Percentiles rank a stretch among this genome's conserved stretches.
These are phyloP conservation scores for Phylloboletellus chloephorus DNA, from an alignment of 1,284 basidiomycete genomes.

Conservation along the genomic window DNA sequence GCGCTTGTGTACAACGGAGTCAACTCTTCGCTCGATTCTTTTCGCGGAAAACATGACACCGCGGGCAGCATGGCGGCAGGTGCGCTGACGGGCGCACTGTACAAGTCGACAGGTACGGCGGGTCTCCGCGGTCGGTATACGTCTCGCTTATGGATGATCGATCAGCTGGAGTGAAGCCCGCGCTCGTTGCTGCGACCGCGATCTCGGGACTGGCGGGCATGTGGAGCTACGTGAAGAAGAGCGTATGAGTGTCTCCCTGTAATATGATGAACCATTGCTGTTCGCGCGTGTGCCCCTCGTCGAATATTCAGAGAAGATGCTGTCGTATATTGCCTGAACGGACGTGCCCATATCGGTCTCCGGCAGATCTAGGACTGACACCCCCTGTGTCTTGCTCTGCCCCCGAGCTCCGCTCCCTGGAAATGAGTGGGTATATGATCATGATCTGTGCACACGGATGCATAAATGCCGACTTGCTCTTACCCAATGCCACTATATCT, in stretches of 20 bases:
- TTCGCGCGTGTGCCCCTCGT: conserved; percentile 34
- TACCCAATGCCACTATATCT: conserved; percentile 30
- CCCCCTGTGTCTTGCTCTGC: conserved; percentile 42
- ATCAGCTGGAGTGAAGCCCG: conserved; percentile 86
- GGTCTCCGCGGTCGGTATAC: conserved; percentile 28
- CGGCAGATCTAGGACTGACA: conserved; percentile 43
- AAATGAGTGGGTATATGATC: conserved; percentile 38
- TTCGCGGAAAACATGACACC: conserved; percentile 89
- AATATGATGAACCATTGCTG: conserved; percentile 45
- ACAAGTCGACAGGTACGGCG: conserved; percentile 85
- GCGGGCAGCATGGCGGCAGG: conserved; percentile 90
- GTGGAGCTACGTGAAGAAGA: conserved; percentile 91
- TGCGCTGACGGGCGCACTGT: conserved; percentile 85
- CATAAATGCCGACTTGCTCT: conserved; percentile 37
- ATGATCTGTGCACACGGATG: conserved; percentile 35
- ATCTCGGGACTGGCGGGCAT: conserved; percentile 84
- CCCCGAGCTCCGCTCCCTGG: conserved; percentile 39
- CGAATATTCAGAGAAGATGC: conserved; percentile 29
- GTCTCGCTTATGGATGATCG: conserved; percentile 33
- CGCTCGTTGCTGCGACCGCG: conserved; percentile 81
- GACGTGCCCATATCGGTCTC: conserved; percentile 43
- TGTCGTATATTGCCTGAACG: conserved; percentile 35
- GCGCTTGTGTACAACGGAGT: conserved; percentile 95
- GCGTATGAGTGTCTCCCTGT: conserved; percentile 50
- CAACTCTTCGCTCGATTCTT: conserved; percentile 88